phyloP scores from a whole-genome alignment of 805 yeast species.

The Zygotorulaspora sp. region DNA sequence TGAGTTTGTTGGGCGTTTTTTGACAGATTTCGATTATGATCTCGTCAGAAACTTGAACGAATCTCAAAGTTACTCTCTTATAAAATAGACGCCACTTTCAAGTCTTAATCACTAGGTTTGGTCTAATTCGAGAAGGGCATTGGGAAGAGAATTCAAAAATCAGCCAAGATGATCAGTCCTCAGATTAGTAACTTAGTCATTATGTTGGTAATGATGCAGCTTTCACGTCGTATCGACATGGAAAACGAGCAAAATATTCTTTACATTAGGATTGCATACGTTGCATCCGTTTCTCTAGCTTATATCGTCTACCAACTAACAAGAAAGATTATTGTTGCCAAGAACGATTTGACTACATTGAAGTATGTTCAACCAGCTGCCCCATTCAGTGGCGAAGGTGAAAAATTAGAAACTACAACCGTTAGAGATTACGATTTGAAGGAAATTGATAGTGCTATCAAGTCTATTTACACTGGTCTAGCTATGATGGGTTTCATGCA shows the following conservation, averaged over 20 bases:
- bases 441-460: conserved; percentile 75
- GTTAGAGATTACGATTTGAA: conserved; percentile 90
- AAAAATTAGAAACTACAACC: conserved; percentile 80
- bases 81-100: too few relatives aligned
- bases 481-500: conserved; percentile 99
- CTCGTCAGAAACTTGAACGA: conserved; percentile 2
- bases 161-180: conserved; percentile 63
- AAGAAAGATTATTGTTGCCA: conserved; percentile 54
- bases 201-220: conserved; percentile 96
- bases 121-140: too few relatives aligned
- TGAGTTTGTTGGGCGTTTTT: background rate
- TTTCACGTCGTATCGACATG: conserved; percentile 80
- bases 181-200: conserved; percentile 78
- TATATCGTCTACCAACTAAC: conserved; percentile 63
- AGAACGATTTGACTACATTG: conserved; percentile 87
- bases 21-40: background rate
- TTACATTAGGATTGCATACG: conserved; percentile 71
- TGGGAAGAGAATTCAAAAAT: too few relatives aligned
- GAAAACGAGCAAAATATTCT: conserved; percentile 73
- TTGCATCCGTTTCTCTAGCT: conserved; percentile 59
- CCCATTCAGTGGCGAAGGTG: conserved; percentile 67
- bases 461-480: conserved; percentile 78
- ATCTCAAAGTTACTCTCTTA: background rate
- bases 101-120: too few relatives aligned
- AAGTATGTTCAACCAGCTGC: conserved; percentile 86